Percentiles rank a stretch among this genome's conserved stretches.
Conservation (phyloP, 768 basidiomycete genomes). For the Boletus coccyginus region DNA sequence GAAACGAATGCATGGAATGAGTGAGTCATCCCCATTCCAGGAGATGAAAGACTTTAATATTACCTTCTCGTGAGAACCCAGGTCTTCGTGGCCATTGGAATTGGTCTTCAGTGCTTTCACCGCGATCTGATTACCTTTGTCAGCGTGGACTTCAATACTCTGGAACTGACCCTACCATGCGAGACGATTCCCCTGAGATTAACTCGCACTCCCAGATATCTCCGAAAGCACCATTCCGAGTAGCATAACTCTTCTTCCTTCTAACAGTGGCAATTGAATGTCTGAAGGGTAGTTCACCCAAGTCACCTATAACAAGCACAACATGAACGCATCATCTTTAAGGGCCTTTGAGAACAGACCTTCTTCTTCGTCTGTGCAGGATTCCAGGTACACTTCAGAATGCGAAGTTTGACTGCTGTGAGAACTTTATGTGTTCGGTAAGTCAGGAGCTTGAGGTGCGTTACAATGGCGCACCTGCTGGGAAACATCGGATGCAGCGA, state of each 20-base stretch:
- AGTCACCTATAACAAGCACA: not conserved
- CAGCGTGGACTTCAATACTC: not conserved
- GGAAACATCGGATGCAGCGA: conserved; percentile 2
- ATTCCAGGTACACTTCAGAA: conserved; percentile 7
- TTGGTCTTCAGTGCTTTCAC: conserved; percentile 17
- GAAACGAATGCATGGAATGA: not conserved
- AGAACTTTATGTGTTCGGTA: conserved; percentile 1
- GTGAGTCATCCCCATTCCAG: not conserved
- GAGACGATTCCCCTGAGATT: not conserved
- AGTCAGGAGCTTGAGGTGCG: not conserved
- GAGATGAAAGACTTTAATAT: not conserved
- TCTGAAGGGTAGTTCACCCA: conserved; percentile 6
- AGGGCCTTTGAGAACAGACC: not conserved
- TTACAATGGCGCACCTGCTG: conserved; percentile 7
- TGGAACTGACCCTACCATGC: not conserved
- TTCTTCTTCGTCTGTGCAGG: conserved; percentile 5
- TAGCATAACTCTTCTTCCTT: conserved; percentile 5
- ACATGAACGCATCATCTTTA: not conserved
- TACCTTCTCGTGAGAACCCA: conserved; percentile 13
- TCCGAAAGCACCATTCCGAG: conserved; percentile 14
- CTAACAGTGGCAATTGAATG: not conserved
- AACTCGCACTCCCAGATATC: conserved; percentile 27
- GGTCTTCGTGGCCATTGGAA: not conserved
- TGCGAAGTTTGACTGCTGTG: conserved; percentile 11
- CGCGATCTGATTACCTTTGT: conserved; percentile 13